Conservation (phyloP, 352 stramenopile species). For the Globisporangium ultimum region DNA sequence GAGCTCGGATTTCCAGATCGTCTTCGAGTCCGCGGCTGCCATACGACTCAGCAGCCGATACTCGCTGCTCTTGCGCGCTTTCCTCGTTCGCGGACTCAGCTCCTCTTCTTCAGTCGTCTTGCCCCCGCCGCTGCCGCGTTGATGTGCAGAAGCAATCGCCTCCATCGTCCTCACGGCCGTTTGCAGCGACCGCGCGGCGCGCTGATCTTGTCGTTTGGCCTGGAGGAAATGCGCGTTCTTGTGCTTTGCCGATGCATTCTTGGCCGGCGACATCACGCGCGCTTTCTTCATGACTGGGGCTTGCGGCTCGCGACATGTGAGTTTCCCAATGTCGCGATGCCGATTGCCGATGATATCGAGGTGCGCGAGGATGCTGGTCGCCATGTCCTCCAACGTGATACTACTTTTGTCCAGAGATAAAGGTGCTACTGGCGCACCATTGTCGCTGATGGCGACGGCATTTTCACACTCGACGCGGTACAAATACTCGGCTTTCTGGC, state of each 20-base stretch:
- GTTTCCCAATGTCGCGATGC: constrained; percentile 55
- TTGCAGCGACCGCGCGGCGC: constrained; percentile 42
- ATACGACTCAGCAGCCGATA: constrained; percentile 52
- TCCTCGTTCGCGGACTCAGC: constrained; percentile 17
- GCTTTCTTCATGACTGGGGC: constrained; percentile 36
- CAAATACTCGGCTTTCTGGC: constrained; percentile 44
- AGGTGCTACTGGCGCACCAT: background rate
- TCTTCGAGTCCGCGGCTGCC: constrained; percentile 39
- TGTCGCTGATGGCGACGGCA: background rate
- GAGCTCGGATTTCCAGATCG: constrained; percentile 48
- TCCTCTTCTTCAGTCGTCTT: constrained; percentile 9
- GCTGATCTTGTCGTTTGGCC: constrained; percentile 48
- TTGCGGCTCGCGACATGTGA: constrained; percentile 50
- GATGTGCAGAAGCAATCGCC: constrained; percentile 34
- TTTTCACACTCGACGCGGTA: constrained; percentile 20
- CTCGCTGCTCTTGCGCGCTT: constrained; percentile 50
- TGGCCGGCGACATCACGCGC: constrained; percentile 27
- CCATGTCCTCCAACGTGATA: constrained; percentile 28
- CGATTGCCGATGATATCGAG: constrained; percentile 69
- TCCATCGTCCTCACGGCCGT: constrained; percentile 38
- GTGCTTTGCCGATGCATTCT: constrained; percentile 22
- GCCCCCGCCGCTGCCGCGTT: constrained; percentile 2
- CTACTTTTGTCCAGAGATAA: background rate
- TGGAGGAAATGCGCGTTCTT: constrained; percentile 32
- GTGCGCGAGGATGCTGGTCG: constrained; percentile 42